A percentile compares a stretch with the other conserved stretches of the same genome.
Conservation (phyloP, 106 monocot genomes). For the Xerophyta viscosa region DNA sequence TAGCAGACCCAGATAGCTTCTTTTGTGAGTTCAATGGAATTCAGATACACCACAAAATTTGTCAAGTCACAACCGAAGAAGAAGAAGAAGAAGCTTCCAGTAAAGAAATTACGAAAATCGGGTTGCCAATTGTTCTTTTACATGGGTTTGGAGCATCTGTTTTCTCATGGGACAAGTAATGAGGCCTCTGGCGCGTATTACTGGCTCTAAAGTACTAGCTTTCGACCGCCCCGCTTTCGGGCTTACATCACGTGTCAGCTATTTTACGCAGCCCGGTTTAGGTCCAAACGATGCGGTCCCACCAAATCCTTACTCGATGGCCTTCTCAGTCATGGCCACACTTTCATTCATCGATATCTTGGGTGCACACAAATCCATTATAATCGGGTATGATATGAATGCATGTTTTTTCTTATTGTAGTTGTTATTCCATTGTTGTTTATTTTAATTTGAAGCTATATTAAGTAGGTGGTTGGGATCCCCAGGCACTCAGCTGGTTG, state of each 20-base stretch:
- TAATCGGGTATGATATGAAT: conserved; percentile 64
- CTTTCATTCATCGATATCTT: conserved; percentile 59
- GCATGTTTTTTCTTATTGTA: neutral
- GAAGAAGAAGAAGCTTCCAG: neutral
- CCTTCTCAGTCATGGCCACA: conserved; percentile 72
- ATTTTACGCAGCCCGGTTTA: neutral
- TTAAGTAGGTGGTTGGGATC: conserved; percentile 9
- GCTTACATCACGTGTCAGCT: conserved; percentile 47
- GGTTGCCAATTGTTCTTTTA: conserved; percentile 56
- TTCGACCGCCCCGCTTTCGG: conserved; percentile 97
- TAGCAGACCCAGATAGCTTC: conserved; percentile 73
- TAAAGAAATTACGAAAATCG: neutral
- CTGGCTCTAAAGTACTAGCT: conserved; percentile 70
- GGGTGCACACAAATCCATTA: conserved; percentile 49
- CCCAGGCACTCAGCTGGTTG: conserved; percentile 96
- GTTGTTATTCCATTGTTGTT: neutral
- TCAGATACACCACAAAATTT: conserved; percentile 73
- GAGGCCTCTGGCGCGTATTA: conserved; percentile 50
- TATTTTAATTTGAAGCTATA: neutral
- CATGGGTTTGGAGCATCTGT: conserved; percentile 88
- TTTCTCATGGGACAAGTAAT: conserved; percentile 79
- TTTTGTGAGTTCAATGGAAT: conserved; percentile 74
- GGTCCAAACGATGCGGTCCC: conserved; percentile 5
- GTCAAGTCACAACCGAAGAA: conserved; percentile 7
- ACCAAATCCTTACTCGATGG: conserved; percentile 81